phyloP scores from a whole-genome alignment of 495 filamentous ascomycete genomes.

The Geoglossum glabrum region DNA sequence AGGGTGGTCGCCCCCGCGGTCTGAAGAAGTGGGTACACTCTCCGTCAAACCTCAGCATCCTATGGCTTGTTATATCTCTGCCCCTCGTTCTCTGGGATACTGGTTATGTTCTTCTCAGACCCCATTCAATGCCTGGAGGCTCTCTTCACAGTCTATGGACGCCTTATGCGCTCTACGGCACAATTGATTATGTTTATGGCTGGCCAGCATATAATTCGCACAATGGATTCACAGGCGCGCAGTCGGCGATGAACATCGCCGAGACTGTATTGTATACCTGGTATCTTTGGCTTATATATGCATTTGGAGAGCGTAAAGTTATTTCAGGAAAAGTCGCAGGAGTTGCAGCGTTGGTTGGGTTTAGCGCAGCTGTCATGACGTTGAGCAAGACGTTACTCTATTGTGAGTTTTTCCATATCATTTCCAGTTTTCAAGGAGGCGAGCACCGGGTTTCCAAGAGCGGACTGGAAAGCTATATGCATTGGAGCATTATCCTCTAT shows the following conservation, averaged over 20 bases:
- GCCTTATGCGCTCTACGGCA: constrained; percentile 67
- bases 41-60: constrained; percentile 22
- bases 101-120: constrained; percentile 61
- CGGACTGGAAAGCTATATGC: too few relatives aligned
- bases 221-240: constrained; percentile 67
- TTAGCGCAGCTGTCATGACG: constrained; percentile 56
- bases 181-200: constrained; percentile 69
- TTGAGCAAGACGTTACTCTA: constrained; percentile 77
- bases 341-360: constrained; percentile 44
- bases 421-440: not conserved
- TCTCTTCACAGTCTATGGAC: constrained; percentile 54
- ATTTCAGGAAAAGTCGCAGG: constrained; percentile 39
- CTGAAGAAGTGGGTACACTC: not conserved
- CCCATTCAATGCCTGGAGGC: constrained; percentile 68
- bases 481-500: not conserved
- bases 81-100: constrained; percentile 75
- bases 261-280: constrained; percentile 51
- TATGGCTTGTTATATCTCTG: constrained; percentile 62
- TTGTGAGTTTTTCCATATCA: constrained; percentile 30
- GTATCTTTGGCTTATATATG: constrained; percentile 44
- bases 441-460: not conserved
- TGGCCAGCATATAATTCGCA: constrained; percentile 49
- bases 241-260: constrained; percentile 49
- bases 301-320: constrained; percentile 26
- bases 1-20: not conserved